These are phyloP conservation scores for Phialophora chinensis DNA, from an alignment of 2,329 filamentous ascomycete genomes.

Conservation along the genomic window DNA sequence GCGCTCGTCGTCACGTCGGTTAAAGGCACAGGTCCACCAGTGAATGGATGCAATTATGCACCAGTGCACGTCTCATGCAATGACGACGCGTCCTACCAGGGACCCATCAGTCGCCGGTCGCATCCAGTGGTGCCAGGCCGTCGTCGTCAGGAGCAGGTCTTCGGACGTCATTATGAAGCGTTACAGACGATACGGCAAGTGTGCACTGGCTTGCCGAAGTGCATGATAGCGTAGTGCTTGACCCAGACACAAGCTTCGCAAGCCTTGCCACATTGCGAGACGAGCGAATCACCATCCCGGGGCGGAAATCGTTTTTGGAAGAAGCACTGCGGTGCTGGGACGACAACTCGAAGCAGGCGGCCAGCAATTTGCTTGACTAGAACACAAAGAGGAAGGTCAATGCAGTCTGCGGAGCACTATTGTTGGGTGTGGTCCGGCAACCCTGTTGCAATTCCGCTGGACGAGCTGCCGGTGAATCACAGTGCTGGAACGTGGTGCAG, in stretches of 20 bases:
- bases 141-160: background rate
- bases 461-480: background rate
- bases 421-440: constrained; percentile 8
- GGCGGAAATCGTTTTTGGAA: background rate
- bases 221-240: constrained; percentile 12
- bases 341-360: background rate
- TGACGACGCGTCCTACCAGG: constrained; percentile 9
- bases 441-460: background rate
- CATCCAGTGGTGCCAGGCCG: background rate
- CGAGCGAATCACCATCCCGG: background rate
- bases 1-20: background rate
- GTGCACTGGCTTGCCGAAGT: background rate
- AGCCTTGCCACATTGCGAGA: constrained; percentile 13
- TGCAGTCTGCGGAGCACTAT: background rate
- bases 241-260: constrained; percentile 20
- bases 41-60: background rate
- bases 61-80: background rate
- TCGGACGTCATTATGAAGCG: constrained; percentile 12
- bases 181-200: constrained; percentile 5
- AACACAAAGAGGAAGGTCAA: constrained; percentile 11
- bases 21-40: constrained; percentile 5
- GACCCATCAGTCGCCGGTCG: constrained; percentile 2
- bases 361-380: background rate
- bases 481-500: background rate
- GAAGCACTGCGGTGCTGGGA: background rate